Conservation (phyloP, 768 basidiomycete genomes). For the Boletus huronensis region DNA sequence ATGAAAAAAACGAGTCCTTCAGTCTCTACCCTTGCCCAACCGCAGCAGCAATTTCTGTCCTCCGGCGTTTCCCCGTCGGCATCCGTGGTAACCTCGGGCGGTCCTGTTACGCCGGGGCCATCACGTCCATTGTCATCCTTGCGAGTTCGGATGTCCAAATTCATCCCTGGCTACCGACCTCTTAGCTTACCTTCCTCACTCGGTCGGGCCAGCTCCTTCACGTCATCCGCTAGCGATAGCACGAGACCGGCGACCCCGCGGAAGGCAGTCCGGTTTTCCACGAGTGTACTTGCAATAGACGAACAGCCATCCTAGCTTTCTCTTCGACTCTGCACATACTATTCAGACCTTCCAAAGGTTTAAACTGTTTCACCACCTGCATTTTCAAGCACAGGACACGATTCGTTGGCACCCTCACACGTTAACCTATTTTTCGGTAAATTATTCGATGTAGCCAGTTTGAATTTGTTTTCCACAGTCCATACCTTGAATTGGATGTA, state of each 20-base stretch:
- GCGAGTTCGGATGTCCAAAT: slow-evolving; percentile 50
- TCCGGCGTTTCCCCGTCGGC: slow-evolving; percentile 24
- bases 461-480: slow-evolving; percentile 3
- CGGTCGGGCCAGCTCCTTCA: slow-evolving; percentile 28
- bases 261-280: slow-evolving; percentile 64
- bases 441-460: slow-evolving; percentile 32
- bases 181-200: slow-evolving; percentile 36
- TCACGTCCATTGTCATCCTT: slow-evolving; percentile 36
- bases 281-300: slow-evolving; percentile 35
- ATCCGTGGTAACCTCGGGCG: slow-evolving; percentile 37
- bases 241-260: slow-evolving; percentile 44
- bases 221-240: slow-evolving; percentile 33
- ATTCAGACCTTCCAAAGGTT: slow-evolving; percentile 1
- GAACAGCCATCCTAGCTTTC: slow-evolving; percentile 17
- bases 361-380: slow-evolving; percentile 16
- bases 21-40: slow-evolving; percentile 19
- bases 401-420: slow-evolving; percentile 11
- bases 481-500: neutral
- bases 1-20: slow-evolving; percentile 50
- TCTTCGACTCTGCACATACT: neutral
- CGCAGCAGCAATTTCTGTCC: slow-evolving; percentile 15
- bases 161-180: slow-evolving; percentile 44
- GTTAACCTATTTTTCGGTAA: slow-evolving; percentile 25
- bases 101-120: slow-evolving; percentile 23
- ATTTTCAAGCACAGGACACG: slow-evolving; percentile 23